Conservation (phyloP, 2,329 filamentous ascomycete genomes). For the Penicillium sp. region DNA sequence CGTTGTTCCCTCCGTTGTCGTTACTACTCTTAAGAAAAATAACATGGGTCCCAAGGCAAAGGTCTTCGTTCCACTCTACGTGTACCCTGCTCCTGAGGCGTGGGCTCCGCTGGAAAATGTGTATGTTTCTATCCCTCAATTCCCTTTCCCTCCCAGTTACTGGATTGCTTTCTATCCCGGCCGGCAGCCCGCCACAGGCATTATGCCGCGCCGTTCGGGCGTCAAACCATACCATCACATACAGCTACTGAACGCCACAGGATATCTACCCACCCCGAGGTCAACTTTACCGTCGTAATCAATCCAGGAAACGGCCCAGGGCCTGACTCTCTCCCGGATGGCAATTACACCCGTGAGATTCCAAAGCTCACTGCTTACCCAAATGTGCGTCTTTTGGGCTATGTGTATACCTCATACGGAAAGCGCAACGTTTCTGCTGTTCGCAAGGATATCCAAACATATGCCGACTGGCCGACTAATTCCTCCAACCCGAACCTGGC, state of each 20-base stretch:
- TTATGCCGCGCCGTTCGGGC: slow-evolving; percentile 14
- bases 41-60: slow-evolving; percentile 42
- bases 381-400: slow-evolving; percentile 53
- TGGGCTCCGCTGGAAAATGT: slow-evolving; percentile 49
- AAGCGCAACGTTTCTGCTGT: slow-evolving; percentile 43
- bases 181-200: slow-evolving; percentile 12
- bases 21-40: slow-evolving; percentile 38
- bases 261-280: slow-evolving; percentile 39
- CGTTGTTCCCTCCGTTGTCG: slow-evolving; percentile 36
- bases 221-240: slow-evolving; percentile 8
- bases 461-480: slow-evolving; percentile 46
- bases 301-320: slow-evolving; percentile 53
- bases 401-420: slow-evolving; percentile 53
- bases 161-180: slow-evolving; percentile 9
- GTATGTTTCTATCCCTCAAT: slow-evolving; percentile 34
- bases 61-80: slow-evolving; percentile 51
- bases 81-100: slow-evolving; percentile 49
- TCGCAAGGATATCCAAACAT: slow-evolving; percentile 46
- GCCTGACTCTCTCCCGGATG: slow-evolving; percentile 42
- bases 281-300: slow-evolving; percentile 53
- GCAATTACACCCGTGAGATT: slow-evolving; percentile 46
- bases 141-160: background rate
- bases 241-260: slow-evolving; percentile 32
- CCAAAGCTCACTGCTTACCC: slow-evolving; percentile 42
- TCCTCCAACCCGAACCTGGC: slow-evolving; percentile 40